Evolutionary conservation across 2,329 filamentous ascomycete genomes (phyloP).

Genomic region (Paecilomyces sp.): DNA sequence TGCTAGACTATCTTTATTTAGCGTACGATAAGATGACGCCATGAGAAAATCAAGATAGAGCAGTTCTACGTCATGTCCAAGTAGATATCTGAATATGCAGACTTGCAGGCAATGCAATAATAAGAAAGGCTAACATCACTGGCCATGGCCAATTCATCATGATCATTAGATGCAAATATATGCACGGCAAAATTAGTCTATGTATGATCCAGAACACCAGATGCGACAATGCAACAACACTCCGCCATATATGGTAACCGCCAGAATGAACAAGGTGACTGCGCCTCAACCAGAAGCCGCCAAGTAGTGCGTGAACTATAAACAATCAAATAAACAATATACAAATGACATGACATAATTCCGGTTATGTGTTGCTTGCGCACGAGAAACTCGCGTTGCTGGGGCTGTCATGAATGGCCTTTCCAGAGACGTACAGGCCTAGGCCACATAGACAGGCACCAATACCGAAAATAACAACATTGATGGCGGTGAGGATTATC

Average conservation of each 20-base stretch:
- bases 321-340: neutral
- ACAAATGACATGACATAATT: neutral
- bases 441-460: conserved; percentile 20
- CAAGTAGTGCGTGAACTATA: neutral
- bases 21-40: neutral
- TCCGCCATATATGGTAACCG: neutral
- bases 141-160: neutral
- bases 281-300: neutral
- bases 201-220: neutral
- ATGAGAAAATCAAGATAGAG: neutral
- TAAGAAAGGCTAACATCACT: neutral
- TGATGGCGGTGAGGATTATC: conserved; percentile 34
- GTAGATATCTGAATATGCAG: neutral
- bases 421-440: conserved; percentile 24
- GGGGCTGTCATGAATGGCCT: conserved; percentile 16
- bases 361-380: conserved; percentile 13
- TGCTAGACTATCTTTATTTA: neutral
- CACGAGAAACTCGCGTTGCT: conserved; percentile 22
- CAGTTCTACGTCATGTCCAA: neutral
- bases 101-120: neutral
- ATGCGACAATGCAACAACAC: neutral
- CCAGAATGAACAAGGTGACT: neutral
- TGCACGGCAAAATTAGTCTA: neutral
- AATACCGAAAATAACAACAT: conserved; percentile 26
- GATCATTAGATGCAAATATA: neutral